phyloP scores from a whole-genome alignment of 805 yeast species.

The Wickerhamiella kazuoi region DNA sequence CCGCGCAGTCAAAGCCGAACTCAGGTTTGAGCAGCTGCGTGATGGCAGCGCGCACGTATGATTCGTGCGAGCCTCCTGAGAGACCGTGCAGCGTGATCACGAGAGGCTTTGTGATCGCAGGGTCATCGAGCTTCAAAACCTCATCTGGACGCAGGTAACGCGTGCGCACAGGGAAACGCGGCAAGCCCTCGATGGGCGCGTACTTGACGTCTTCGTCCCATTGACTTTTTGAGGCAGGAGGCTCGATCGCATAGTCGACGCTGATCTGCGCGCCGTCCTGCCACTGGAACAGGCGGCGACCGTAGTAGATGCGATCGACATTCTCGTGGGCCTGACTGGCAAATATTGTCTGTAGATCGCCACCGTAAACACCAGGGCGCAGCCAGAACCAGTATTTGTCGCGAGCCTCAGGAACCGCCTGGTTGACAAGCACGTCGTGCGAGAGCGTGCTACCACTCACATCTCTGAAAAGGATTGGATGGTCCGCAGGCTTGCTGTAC shows the following conservation, averaged over 20 bases:
- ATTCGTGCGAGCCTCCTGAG: constrained; percentile 74
- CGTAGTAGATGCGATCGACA: constrained; percentile 46
- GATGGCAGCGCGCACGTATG: constrained; percentile 47
- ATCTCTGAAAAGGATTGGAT: constrained; percentile 7
- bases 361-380: constrained; percentile 49
- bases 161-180: constrained; percentile 33
- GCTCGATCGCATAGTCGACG: constrained; percentile 49
- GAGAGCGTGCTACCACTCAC: constrained; percentile 4
- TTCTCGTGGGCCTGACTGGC: constrained; percentile 40
- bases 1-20: constrained; percentile 58
- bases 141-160: constrained; percentile 35
- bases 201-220: constrained; percentile 18
- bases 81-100: constrained; percentile 57
- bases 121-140: constrained; percentile 19
- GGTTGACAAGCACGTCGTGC: constrained; percentile 18
- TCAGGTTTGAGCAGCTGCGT: constrained; percentile 16
- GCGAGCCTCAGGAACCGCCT: constrained; percentile 29
- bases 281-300: constrained; percentile 48
- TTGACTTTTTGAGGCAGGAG: constrained; percentile 19
- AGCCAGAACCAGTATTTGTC: constrained; percentile 35
- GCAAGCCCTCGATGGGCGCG: constrained; percentile 18
- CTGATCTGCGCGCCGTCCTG: constrained; percentile 61
- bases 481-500: constrained; percentile 3
- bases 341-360: constrained; percentile 61
- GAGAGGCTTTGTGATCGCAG: constrained; percentile 32